phyloP scores from a whole-genome alignment of 257 asterid species.

The Primulina huaijiensis region DNA sequence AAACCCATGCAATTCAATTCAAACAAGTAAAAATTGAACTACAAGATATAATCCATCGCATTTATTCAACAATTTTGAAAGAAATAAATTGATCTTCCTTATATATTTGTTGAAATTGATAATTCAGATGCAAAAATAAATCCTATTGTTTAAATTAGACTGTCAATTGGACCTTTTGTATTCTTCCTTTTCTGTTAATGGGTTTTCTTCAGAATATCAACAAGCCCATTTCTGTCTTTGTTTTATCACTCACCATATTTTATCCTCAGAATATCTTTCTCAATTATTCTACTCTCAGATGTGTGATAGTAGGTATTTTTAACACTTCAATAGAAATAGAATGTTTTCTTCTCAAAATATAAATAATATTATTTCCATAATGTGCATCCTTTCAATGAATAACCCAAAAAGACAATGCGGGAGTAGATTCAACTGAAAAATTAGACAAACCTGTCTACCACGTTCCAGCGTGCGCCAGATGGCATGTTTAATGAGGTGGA shows the following conservation, averaged over 20 bases:
- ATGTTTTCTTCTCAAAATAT: not conserved
- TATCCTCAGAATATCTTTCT: not conserved
- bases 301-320: not conserved
- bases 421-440: conserved; percentile 14
- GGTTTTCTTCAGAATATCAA: not conserved
- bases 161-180: not conserved
- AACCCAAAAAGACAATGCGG: not conserved
- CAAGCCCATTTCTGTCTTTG: not conserved
- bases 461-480: conserved; percentile 90
- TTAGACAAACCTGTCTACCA: conserved; percentile 68
- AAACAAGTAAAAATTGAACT: too few relatives aligned
- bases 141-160: not conserved
- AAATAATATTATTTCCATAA: not conserved
- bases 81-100: not conserved
- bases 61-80: too few relatives aligned
- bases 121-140: not conserved
- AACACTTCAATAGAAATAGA: not conserved
- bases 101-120: not conserved
- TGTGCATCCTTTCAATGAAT: not conserved
- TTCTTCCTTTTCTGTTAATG: not conserved
- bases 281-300: not conserved
- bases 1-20: not conserved
- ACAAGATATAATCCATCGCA: not conserved
- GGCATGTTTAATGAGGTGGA: conserved; percentile 96
- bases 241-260: not conserved